Evolutionary conservation across 2,329 filamentous ascomycete species (phyloP), one percentile per base, ranked within the genome.

Genomic region (Sporothrix globosa): DNA sequence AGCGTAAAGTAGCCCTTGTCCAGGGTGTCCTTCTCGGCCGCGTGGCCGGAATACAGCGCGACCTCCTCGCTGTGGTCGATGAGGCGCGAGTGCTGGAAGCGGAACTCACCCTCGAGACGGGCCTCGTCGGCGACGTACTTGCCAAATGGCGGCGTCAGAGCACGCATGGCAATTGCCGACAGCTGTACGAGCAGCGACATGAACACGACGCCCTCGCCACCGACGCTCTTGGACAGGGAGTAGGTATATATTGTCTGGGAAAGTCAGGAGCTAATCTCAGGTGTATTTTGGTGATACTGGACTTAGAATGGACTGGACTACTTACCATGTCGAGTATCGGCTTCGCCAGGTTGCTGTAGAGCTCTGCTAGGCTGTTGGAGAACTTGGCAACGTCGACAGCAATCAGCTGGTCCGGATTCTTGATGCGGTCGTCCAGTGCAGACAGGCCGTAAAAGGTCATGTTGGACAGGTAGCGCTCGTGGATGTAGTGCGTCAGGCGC

Each of bases 1-100:
- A 99, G 85, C 1, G 96, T 99, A 78, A 99, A 99, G 81, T 99
- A 99, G 19, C 96, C 95, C 82, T 98, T 98, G 81, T 99, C 96
- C 68, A 99, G 84, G 0, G 92, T 96, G 78, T 98, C 93, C 79
- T 98, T 98, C 80, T 99, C 96, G 13, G 92, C 93, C 76, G 95
- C 91, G 76, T 98, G 94, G 30, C 96, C 96, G 61, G 90, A 88
- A 77, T 97, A 98, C 10, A 99, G 83, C 1, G 96, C 96, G 4
- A 99, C 88, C 79, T 99, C 96, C 79, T 99, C 96, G 77, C 91
- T 93, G 78, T 97, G 95, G 79, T 99, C 95, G 77, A 99, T 98
- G 60, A 99, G 84, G 68, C 96, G 87, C 2, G 93, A 96, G 81
- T 99, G 96, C 77, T 97, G 92, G 81, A 96, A 97, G 73, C 96